phyloP scores from a whole-genome alignment of 306 rosid genomes.

The Alnus rubra region DNA sequence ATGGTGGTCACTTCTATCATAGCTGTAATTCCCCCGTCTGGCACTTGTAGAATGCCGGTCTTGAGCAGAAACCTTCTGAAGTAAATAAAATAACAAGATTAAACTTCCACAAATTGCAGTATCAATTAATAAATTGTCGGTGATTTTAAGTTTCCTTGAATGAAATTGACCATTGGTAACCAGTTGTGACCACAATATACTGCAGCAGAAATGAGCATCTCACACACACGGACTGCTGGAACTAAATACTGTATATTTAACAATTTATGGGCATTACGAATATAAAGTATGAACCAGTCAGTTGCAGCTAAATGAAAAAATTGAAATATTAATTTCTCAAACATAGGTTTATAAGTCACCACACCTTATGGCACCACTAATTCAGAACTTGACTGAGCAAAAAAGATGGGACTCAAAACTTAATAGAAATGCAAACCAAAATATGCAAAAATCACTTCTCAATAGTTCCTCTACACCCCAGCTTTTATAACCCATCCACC shows the following conservation, averaged over 20 bases:
- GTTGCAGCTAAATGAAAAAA: neutral
- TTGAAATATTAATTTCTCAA: conserved; percentile 3
- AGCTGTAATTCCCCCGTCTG: conserved; percentile 73
- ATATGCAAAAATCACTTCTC: neutral
- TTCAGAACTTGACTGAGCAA: neutral
- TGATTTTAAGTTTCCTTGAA: neutral
- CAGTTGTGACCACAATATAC: neutral
- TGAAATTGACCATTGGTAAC: neutral
- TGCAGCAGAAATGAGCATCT: neutral
- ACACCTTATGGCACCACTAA: conserved; percentile 5
- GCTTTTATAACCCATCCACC: neutral
- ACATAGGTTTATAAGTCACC: neutral
- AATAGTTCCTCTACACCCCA: neutral
- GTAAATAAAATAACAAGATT: conserved; percentile 10
- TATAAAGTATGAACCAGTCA: neutral
- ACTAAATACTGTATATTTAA: neutral
- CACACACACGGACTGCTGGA: neutral
- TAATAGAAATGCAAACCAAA: neutral
- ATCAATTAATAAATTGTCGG: neutral
- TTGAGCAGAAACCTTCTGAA: conserved; percentile 74
- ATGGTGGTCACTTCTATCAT: conserved; percentile 79
- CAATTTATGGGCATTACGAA: neutral
- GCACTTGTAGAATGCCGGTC: conserved; percentile 72
- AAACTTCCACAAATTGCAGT: conserved; percentile 9
- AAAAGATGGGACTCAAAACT: neutral